Evolutionary conservation across 768 basidiomycete genomes (phyloP), one percentile per base, ranked within the genome.

Genomic region (Leccinum fibrillosum): DNA sequence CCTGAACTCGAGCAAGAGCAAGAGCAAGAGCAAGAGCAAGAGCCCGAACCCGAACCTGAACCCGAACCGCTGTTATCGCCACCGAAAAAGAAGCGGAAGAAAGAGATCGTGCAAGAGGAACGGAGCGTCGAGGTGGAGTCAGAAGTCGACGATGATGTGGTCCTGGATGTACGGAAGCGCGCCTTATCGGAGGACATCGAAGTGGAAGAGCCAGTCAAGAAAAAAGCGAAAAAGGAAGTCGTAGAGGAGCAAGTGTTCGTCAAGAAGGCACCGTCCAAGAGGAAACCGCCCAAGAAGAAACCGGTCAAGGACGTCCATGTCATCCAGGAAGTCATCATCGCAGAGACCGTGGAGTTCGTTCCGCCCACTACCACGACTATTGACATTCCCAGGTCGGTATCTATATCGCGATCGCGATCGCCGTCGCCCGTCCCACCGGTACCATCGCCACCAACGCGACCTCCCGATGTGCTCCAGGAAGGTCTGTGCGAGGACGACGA

Each of bases 401-500:
- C 79, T 2, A 66, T 78, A 8, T 32, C 30, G 30, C 30, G 30
- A 39, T 78, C 81, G 12, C 78, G 78, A 1, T 85, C 86, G 0
- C 81, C 79, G 4, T 80, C 82, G 1, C 77, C 80, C 47, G 77
- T 83, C 0, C 82, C 82, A 1, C 66, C 63, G 19, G 69, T 69
- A 6, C 62, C 73, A 4, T 76, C 70, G 1, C 79, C 80, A 9
- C 80, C 81, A 5, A 66, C 65, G 52, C 77, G 77, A 1, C 82
- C 81, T 13, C 79, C 79, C 13, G 82, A 89, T 68, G 80, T 80
- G 1, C 69, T 86, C 34, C 74, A 73, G 2, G 73, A 78, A 30
- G 89, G 82, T 2, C 64, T 92, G 12, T 89, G 89, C 62, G 81
- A 86, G 37, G 94, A 96, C 69, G 94, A 95, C 63, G 94, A 97